These are phyloP conservation scores for Ophiostoma ulmi DNA, from an alignment of 2,329 filamentous ascomycete genomes.

Conservation along the genomic window DNA sequence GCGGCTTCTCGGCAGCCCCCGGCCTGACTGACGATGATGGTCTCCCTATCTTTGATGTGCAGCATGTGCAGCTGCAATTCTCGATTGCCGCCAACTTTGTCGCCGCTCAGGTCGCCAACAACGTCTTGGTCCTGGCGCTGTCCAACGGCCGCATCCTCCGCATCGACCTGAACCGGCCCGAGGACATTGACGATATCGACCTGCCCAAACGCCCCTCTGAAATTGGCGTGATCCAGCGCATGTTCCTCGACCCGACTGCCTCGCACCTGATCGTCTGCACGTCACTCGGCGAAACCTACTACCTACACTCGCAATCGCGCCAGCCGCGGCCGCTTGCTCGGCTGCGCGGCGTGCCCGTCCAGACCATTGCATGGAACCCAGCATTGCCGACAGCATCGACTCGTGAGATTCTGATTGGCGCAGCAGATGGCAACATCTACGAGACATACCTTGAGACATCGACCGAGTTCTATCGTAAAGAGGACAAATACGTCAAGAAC, in stretches of 20 bases:
- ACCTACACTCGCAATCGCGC: conserved; percentile 90
- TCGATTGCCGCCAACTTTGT: conserved; percentile 93
- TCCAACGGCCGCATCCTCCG: conserved; percentile 88
- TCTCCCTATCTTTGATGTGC: conserved; percentile 89
- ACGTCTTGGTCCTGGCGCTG: conserved; percentile 86
- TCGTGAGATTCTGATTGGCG: conserved; percentile 84
- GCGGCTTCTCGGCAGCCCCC: conserved; percentile 60
- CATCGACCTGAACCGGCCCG: conserved; percentile 88
- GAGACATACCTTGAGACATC: conserved; percentile 92
- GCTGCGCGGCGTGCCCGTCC: conserved; percentile 79
- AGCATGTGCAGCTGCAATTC: conserved; percentile 89
- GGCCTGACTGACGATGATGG: conserved; percentile 51
- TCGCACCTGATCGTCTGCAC: conserved; percentile 92
- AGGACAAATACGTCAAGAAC: conserved; percentile 84
- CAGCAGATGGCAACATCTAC: conserved; percentile 90
- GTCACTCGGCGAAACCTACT: conserved; percentile 90
- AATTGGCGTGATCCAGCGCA: conserved; percentile 83
- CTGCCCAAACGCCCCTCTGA: conserved; percentile 89
- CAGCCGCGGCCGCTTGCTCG: conserved; percentile 76
- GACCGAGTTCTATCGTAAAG: conserved; percentile 89
- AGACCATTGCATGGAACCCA: conserved; percentile 91
- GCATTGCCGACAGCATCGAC: conserved; percentile 89
- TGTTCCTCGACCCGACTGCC: conserved; percentile 96
- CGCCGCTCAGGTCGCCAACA: conserved; percentile 93
- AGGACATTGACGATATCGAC: conserved; percentile 97